A percentile compares a stretch with the other conserved stretches of the same genome.
Conservation (phyloP, 495 filamentous ascomycete species). For the Clohesyomyces aquaticus region DNA sequence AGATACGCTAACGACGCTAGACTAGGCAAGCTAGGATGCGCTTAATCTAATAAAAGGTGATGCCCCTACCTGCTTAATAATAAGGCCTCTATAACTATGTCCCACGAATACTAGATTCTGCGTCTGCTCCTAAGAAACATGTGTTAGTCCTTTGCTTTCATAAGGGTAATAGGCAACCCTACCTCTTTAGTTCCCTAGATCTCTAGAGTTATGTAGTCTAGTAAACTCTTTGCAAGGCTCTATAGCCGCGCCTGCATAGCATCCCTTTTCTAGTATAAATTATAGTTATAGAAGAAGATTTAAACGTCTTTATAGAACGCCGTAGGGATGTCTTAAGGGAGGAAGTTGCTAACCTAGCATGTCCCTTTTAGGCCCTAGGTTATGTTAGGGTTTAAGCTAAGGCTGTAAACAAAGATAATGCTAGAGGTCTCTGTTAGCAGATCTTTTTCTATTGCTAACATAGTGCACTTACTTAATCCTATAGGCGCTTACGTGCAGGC, state of each 20-base stretch:
- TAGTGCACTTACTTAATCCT: conserved; percentile 12
- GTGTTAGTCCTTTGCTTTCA: conserved; percentile 3
- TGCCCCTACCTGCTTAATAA: conserved; percentile 27
- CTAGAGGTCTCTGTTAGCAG: conserved; percentile 1
- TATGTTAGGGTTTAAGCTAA: conserved; percentile 36
- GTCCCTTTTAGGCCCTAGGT: conserved; percentile 25
- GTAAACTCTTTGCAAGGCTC: conserved; percentile 25
- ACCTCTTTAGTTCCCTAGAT: conserved; percentile 14
- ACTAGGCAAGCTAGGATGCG: conserved; percentile 3
- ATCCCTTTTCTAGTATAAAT: conserved; percentile 38
- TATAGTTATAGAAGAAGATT: conserved; percentile 39
- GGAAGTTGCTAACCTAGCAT: conserved; percentile 38
- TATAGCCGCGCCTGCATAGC: conserved; percentile 28
- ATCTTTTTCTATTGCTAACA: background rate
- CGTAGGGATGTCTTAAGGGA: conserved; percentile 25
- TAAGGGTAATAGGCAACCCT: conserved; percentile 4
- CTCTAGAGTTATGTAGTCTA: conserved; percentile 4
- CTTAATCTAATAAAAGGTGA: background rate
- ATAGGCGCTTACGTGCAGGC: background rate
- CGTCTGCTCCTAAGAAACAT: conserved; percentile 27
- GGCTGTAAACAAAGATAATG: conserved; percentile 34
- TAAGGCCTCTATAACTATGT: conserved; percentile 39
- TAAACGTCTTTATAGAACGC: conserved; percentile 13
- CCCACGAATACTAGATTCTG: conserved; percentile 34
- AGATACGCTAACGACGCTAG: conserved; percentile 4